Evolutionary conservation across 2,329 filamentous ascomycete species (phyloP).

Genomic region (Fusarium hostae): DNA sequence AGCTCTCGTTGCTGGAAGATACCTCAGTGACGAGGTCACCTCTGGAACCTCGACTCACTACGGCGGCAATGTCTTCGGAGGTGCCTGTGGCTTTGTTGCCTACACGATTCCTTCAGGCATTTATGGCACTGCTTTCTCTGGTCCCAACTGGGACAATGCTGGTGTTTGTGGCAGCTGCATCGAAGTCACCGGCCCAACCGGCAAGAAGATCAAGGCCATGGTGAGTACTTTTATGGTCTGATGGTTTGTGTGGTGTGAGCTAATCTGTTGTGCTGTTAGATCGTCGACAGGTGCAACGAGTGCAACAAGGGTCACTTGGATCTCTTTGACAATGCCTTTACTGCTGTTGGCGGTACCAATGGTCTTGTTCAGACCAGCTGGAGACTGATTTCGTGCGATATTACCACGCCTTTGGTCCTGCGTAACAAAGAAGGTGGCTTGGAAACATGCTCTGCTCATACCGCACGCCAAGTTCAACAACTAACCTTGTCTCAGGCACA

Average conservation of each 20-base stretch:
- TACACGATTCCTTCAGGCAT: conserved; percentile 70
- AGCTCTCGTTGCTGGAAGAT: conserved; percentile 33
- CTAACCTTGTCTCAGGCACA: conserved; percentile 7
- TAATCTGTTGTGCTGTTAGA: conserved; percentile 38
- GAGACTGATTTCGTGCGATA: conserved; percentile 53
- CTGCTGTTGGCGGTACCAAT: conserved; percentile 49
- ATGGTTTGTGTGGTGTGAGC: not conserved
- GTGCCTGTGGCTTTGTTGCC: conserved; percentile 70
- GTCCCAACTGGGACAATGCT: conserved; percentile 65
- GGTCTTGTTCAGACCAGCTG: conserved; percentile 52
- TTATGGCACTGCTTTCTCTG: conserved; percentile 71
- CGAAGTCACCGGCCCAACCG: conserved; percentile 65
- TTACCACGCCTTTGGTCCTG: conserved; percentile 54
- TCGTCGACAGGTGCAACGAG: conserved; percentile 59
- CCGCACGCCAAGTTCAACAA: too few relatives aligned
- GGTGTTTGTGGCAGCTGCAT: conserved; percentile 71
- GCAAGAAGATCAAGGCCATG: conserved; percentile 70
- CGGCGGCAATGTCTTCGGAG: conserved; percentile 66
- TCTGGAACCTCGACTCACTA: conserved; percentile 58
- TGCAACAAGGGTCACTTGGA: conserved; percentile 57
- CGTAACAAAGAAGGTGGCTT: conserved; percentile 58
- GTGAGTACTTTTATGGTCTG: conserved; percentile 49
- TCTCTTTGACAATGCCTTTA: conserved; percentile 57
- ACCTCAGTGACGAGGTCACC: conserved; percentile 22
- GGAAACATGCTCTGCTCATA: too few relatives aligned